phyloP scores from a whole-genome alignment of 768 basidiomycete species.

The Glaciozyma antarctica region DNA sequence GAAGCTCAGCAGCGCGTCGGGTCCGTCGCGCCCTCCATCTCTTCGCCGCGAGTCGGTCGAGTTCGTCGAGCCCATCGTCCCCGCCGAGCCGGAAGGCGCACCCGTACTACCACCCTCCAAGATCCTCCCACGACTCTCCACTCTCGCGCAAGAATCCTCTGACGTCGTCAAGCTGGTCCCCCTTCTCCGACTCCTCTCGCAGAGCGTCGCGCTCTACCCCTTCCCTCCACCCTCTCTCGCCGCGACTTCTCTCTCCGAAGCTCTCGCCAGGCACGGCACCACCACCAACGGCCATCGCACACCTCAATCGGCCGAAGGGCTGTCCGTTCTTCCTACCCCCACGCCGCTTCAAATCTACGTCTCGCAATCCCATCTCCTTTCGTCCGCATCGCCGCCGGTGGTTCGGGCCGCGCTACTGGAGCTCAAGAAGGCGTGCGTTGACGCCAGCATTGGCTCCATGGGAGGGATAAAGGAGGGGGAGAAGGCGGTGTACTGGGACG shows the following conservation, averaged over 20 bases:
- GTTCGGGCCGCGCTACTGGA: constrained; percentile 19
- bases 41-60: constrained; percentile 10
- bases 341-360: constrained; percentile 29
- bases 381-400: background rate
- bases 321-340: constrained; percentile 3
- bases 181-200: constrained; percentile 18
- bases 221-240: constrained; percentile 29
- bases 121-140: constrained; percentile 20
- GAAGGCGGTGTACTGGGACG: constrained; percentile 32
- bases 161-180: constrained; percentile 9
- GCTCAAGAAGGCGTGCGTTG: constrained; percentile 22
- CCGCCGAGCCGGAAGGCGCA: background rate
- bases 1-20: background rate
- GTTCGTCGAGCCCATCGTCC: background rate
- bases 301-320: background rate
- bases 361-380: constrained; percentile 23
- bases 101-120: constrained; percentile 18
- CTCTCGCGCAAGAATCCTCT: background rate
- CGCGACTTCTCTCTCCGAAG: constrained; percentile 20
- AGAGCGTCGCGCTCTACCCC: constrained; percentile 24
- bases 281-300: background rate
- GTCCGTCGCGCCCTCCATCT: background rate
- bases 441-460: constrained; percentile 21
- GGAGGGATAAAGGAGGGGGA: constrained; percentile 28
- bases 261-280: constrained; percentile 13